Conservation (phyloP, 2,329 filamentous ascomycete genomes). For the Clathrospora elynae region DNA sequence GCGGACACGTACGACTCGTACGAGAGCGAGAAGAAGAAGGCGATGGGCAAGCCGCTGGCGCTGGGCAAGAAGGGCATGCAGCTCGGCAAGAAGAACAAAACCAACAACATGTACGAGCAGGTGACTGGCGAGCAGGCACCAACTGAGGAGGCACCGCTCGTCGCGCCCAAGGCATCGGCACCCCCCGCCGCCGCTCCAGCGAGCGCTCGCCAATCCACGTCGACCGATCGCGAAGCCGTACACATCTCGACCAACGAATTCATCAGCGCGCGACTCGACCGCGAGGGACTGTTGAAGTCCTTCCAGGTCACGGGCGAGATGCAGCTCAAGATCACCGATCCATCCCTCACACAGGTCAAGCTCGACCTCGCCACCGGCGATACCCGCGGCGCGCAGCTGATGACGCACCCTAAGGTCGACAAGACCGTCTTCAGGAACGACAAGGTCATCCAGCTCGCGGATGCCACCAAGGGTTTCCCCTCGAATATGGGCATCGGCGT, state of each 20-base stretch:
- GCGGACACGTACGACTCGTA: constrained; percentile 90
- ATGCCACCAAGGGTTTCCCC: constrained; percentile 85
- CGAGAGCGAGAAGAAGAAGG: constrained; percentile 96
- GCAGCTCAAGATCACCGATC: constrained; percentile 86
- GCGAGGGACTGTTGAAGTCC: constrained; percentile 84
- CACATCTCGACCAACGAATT: constrained; percentile 86
- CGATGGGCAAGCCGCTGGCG: constrained; percentile 75
- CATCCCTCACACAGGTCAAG: constrained; percentile 88
- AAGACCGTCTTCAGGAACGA: constrained; percentile 81
- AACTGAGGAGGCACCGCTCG: constrained; percentile 81
- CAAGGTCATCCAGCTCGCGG: constrained; percentile 88
- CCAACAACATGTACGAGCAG: constrained; percentile 94
- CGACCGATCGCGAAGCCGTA: constrained; percentile 79
- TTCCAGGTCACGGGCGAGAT: constrained; percentile 91
- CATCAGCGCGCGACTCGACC: constrained; percentile 86
- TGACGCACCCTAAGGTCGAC: constrained; percentile 96
- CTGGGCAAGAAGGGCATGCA: constrained; percentile 98
- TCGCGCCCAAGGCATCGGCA: constrained; percentile 61
- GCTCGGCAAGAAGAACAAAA: constrained; percentile 97
- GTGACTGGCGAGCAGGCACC: constrained; percentile 84
- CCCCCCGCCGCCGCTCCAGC: constrained; percentile 58
- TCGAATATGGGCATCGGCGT: constrained; percentile 93
- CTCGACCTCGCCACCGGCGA: constrained; percentile 77
- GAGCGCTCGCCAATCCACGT: constrained; percentile 65
- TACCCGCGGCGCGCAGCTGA: constrained; percentile 85